Percentiles rank a stretch among this genome's conserved stretches.
Evolutionary conservation across 31 red algal species (phyloP).

Genomic region (Bonnemaisonia californica): DNA sequence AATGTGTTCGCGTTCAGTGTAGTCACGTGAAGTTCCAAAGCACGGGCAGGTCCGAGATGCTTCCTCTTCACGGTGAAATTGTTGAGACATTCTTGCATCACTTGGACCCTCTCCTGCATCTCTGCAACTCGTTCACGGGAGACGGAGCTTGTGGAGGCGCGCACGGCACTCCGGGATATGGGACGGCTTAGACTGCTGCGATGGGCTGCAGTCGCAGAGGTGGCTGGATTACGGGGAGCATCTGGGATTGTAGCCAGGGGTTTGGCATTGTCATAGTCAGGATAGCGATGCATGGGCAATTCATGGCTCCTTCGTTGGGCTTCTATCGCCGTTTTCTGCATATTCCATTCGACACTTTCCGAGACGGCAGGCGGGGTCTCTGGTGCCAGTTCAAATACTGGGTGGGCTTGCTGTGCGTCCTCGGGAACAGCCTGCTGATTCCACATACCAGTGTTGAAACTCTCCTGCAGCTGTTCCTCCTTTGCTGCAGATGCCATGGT

Average conservation of each 20-base stretch:
- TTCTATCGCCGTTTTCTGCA: not conserved
- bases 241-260: slow-evolving; percentile 35
- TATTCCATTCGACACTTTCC: not conserved
- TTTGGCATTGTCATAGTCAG: slow-evolving; percentile 33
- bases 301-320: not conserved
- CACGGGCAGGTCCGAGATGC: slow-evolving; percentile 71
- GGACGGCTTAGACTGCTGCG: slow-evolving; percentile 69
- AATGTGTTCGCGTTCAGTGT: slow-evolving; percentile 92
- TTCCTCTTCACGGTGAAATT: slow-evolving; percentile 85
- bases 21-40: slow-evolving; percentile 74
- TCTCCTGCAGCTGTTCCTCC: slow-evolving; percentile 21
- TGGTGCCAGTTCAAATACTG: not conserved
- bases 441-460: slow-evolving; percentile 43
- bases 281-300: slow-evolving; percentile 20
- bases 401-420: not conserved
- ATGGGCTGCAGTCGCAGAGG: slow-evolving; percentile 58
- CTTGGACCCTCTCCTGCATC: slow-evolving; percentile 67
- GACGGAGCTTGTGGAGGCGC: slow-evolving; percentile 60
- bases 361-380: not conserved
- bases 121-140: slow-evolving; percentile 68
- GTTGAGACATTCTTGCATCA: slow-evolving; percentile 77
- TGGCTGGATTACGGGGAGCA: slow-evolving; percentile 32
- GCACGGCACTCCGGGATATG: slow-evolving; percentile 68
- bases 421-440: not conserved
- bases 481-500: slow-evolving; percentile 13